Evolutionary conservation across 139 green algal genomes (phyloP).

Genomic region (Diplosphaera chodatii): DNA sequence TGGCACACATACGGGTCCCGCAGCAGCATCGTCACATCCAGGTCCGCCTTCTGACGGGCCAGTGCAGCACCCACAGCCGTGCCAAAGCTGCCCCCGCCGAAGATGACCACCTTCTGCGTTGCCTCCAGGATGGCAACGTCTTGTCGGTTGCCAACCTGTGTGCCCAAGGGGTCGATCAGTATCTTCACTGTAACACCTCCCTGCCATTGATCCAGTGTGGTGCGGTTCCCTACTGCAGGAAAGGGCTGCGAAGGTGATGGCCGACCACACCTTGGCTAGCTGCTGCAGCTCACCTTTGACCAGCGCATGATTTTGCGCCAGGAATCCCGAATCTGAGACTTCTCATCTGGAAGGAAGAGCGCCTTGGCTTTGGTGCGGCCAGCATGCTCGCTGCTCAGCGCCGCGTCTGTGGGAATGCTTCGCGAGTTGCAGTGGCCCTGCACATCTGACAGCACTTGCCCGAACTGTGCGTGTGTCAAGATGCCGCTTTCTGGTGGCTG

Average conservation of each 20-base stretch:
- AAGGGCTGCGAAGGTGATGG: not conserved
- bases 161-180: too few species aligned
- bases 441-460: not conserved
- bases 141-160: not conserved
- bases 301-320: constrained; percentile 86
- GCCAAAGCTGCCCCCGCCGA: constrained; percentile 94
- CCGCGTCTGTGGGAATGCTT: not conserved
- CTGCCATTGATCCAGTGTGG: too few species aligned
- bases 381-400: not conserved
- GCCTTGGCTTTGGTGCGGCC: not conserved
- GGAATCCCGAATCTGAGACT: constrained; percentile 61
- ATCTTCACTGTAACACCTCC: too few species aligned
- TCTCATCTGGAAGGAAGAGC: constrained; percentile 35
- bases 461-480: not conserved
- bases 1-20: constrained; percentile 67
- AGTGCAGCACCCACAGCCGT: constrained; percentile 88
- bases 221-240: too few species aligned
- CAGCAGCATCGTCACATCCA: constrained; percentile 81
- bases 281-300: constrained; percentile 61
- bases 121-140: not conserved
- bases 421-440: too few species aligned
- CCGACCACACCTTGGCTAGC: too few species aligned
- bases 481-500: constrained; percentile 10
- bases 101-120: constrained; percentile 80
- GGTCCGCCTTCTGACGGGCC: constrained; percentile 68